Evolutionary conservation across 2,329 filamentous ascomycete genomes (phyloP).

Genomic region (Colletotrichum endophyticum): DNA sequence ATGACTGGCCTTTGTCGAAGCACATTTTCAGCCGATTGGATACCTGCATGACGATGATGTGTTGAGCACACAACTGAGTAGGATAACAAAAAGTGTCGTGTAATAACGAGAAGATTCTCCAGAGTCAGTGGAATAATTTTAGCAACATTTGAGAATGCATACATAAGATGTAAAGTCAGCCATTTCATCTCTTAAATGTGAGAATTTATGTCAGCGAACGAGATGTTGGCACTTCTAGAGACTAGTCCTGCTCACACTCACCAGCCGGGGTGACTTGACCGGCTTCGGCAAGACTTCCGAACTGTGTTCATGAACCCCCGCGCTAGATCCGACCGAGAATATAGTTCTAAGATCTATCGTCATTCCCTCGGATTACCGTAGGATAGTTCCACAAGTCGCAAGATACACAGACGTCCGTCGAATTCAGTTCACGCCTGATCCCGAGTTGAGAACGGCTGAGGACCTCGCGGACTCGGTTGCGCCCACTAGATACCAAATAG

Average conservation of each 20-base stretch:
- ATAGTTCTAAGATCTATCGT: not conserved
- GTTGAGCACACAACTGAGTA: not conserved
- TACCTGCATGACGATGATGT: not conserved
- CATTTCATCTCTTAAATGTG: not conserved
- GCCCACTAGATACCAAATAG: too few species aligned
- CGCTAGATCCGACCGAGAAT: not conserved
- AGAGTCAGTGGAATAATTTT: rapidly evolving
- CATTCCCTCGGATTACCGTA: not conserved
- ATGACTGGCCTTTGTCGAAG: not conserved
- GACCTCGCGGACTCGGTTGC: too few species aligned
- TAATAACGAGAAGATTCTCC: rapidly evolving
- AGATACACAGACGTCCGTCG: not conserved
- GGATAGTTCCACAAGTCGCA: not conserved
- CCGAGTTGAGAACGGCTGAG: not conserved
- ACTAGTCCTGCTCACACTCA: not conserved
- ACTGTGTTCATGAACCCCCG: not conserved
- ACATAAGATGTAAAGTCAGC: too few species aligned
- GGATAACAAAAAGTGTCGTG: not conserved
- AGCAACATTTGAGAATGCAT: too few species aligned
- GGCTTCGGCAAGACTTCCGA: not conserved
- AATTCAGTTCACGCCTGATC: not conserved
- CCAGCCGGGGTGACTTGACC: not conserved
- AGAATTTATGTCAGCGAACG: not conserved
- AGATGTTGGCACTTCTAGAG: not conserved
- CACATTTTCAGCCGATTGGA: not conserved